Percentiles rank a stretch among this genome's conserved stretches.
These are phyloP conservation scores for Pythium aristosporum DNA, from an alignment of 352 stramenopile species.

Conservation along the genomic window DNA sequence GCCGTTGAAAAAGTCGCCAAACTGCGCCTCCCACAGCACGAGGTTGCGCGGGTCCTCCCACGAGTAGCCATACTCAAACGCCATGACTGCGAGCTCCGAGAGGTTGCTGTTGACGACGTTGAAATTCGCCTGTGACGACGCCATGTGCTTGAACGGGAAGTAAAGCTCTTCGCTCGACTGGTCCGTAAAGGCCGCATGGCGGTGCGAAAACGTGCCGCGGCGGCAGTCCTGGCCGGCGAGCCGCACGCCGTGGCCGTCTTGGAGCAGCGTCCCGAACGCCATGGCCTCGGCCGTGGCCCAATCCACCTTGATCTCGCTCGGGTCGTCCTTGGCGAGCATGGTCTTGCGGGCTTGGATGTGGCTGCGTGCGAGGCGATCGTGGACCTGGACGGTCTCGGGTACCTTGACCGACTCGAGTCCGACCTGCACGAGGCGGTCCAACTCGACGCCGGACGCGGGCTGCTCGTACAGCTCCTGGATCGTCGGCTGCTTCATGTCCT, in stretches of 20 bases:
- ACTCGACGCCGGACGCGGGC: slow-evolving; percentile 46
- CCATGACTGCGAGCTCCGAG: slow-evolving; percentile 87
- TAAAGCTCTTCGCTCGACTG: slow-evolving; percentile 74
- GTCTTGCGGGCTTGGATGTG: slow-evolving; percentile 75
- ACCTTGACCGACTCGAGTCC: slow-evolving; percentile 65
- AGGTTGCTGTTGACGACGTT: slow-evolving; percentile 82
- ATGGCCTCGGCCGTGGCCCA: slow-evolving; percentile 89
- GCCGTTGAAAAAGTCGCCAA: slow-evolving; percentile 90
- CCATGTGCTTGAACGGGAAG: slow-evolving; percentile 73
- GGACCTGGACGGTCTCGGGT: slow-evolving; percentile 49
- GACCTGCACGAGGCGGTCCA: slow-evolving; percentile 58
- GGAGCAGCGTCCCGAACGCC: slow-evolving; percentile 84
- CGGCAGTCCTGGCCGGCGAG: slow-evolving; percentile 87
- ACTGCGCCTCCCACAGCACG: slow-evolving; percentile 91
- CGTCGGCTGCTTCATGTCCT: slow-evolving; percentile 46
- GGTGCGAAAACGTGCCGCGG: slow-evolving; percentile 87
- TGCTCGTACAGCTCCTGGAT: slow-evolving; percentile 56
- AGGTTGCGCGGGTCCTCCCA: slow-evolving; percentile 80
- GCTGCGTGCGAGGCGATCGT: slow-evolving; percentile 77
- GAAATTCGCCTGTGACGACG: slow-evolving; percentile 40
- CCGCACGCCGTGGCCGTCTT: slow-evolving; percentile 80
- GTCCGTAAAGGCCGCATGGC: slow-evolving; percentile 85
- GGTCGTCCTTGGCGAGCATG: slow-evolving; percentile 40
- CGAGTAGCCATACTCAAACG: slow-evolving; percentile 89
- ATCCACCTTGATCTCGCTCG: slow-evolving; percentile 63